Base-by-base conservation (phyloP, 1,139 yeast genomes). In the Lodderomyces jiufengensis region DNA sequence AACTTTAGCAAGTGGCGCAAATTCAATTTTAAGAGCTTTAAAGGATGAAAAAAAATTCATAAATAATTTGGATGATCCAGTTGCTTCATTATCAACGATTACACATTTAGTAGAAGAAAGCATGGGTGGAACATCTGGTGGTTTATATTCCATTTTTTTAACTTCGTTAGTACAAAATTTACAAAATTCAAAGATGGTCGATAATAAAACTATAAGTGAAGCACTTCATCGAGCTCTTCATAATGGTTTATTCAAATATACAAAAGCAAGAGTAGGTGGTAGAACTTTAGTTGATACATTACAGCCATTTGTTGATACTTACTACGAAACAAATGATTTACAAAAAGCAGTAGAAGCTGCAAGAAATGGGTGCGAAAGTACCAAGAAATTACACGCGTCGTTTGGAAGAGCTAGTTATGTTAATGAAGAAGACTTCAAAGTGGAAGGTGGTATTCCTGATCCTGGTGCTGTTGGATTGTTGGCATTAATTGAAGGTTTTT, bases 111-210 rank as follows among this genome's bases (percentile, higher is more conserved):
- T 88, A 14, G 97, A 90, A 54, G 82, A 80, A 38, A 80, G 79
- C 24, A 90, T 90, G 97, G 97, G 97, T 36, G 97, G 97, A 33
- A 90, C 97, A 0, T 85, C 95, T 2, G 97, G 97, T 37, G 97
- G 97, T 1, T 63, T 90, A 31, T 90, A 88, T 57, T 84, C 95
- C 3, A 90, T 90, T 39, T 86, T 69, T 60, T 70, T 90, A 38
- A 67, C 74, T 13, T 64, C 73, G 1, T 56, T 69, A 28, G 65
- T 58, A 4, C 63, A 63, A 40, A 45, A 61, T 32, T 47, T 70
- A 24, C 59, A 55, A 34, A 36, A 48, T 11, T 67, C 78, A 1
- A 49, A 59, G 9, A 44, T 54, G 27, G 34, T 54, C 1, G 68
- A 80, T 3, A 52, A 73, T 18, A 33, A 49, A 12, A 45, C 58